Percentiles rank a stretch among this genome's conserved stretches.
Evolutionary conservation across 2,329 filamentous ascomycete genomes (phyloP).

Genomic region (Cyanodermella asteris): DNA sequence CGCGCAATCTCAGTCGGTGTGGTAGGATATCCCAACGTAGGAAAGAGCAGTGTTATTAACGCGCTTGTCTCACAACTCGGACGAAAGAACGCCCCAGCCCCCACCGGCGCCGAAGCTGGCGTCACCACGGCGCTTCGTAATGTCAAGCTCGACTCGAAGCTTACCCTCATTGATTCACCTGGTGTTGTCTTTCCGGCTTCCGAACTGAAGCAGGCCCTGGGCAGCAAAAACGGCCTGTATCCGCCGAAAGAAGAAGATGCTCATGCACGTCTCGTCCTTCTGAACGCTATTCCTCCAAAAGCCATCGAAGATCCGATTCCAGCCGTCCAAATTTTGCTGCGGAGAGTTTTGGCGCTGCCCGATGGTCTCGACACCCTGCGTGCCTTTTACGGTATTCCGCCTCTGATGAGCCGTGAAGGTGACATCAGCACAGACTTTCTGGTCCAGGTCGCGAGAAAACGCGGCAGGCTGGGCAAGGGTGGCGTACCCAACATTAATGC

Average conservation of each 20-base stretch:
- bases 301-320: constrained; percentile 85
- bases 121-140: constrained; percentile 74
- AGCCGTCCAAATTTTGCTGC: constrained; percentile 65
- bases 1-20: constrained; percentile 78
- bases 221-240: constrained; percentile 22
- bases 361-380: constrained; percentile 60
- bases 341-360: constrained; percentile 50
- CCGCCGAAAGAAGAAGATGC: constrained; percentile 43
- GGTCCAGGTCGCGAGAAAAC: constrained; percentile 82
- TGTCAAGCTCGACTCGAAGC: constrained; percentile 86
- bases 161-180: constrained; percentile 81
- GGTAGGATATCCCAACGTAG: constrained; percentile 95
- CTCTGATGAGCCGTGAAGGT: constrained; percentile 41
- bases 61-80: constrained; percentile 57
- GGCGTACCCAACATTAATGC: constrained; percentile 74
- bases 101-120: constrained; percentile 74
- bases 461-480: constrained; percentile 68
- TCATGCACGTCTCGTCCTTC: constrained; percentile 57
- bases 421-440: constrained; percentile 79
- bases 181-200: constrained; percentile 66
- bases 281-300: constrained; percentile 83
- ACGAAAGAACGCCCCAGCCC: constrained; percentile 50
- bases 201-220: constrained; percentile 26
- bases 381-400: constrained; percentile 62
- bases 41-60: constrained; percentile 90